Percentiles rank a stretch among this genome's conserved stretches.
Conservation (phyloP, 768 basidiomycete species). For the Ephemerocybe angulata region DNA sequence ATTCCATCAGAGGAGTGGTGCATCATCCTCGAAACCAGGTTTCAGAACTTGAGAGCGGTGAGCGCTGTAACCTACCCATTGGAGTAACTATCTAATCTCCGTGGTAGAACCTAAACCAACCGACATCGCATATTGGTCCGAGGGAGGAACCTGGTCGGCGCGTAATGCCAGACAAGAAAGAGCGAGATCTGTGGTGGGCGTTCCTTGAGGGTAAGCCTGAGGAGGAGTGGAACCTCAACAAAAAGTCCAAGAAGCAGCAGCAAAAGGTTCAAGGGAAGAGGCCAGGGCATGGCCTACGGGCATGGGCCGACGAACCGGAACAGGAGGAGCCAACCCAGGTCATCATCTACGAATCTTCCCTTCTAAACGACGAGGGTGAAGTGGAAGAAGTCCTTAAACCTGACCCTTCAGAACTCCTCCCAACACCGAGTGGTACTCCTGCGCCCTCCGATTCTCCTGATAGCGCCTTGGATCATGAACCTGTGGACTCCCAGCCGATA, state of each 20-base stretch:
- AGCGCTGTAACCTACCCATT: constrained; percentile 7
- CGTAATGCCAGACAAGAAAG: constrained; percentile 64
- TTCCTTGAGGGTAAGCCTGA: constrained; percentile 69
- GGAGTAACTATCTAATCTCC: not conserved
- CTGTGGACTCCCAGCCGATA: not conserved
- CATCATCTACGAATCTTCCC: constrained; percentile 3
- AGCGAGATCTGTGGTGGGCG: constrained; percentile 78
- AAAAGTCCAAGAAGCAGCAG: constrained; percentile 32
- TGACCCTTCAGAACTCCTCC: constrained; percentile 34
- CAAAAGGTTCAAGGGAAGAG: constrained; percentile 15
- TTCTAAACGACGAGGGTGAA: constrained; percentile 38
- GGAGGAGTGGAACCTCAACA: constrained; percentile 60
- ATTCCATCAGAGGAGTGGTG: constrained; percentile 73
- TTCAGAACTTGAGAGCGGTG: constrained; percentile 66
- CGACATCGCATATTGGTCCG: constrained; percentile 47
- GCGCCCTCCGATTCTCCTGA: constrained; percentile 25
- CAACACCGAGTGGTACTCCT: constrained; percentile 40
- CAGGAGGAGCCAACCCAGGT: constrained; percentile 9
- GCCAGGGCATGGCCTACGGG: constrained; percentile 30
- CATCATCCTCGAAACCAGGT: constrained; percentile 49
- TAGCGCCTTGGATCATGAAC: not conserved
- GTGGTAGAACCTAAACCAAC: constrained; percentile 61
- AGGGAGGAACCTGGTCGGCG: constrained; percentile 25
- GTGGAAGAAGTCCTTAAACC: constrained; percentile 33
- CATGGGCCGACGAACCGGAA: constrained; percentile 31